Evolutionary conservation across 129 eudicot genomes (phyloP).

Genomic region (Sambucus nigra): DNA sequence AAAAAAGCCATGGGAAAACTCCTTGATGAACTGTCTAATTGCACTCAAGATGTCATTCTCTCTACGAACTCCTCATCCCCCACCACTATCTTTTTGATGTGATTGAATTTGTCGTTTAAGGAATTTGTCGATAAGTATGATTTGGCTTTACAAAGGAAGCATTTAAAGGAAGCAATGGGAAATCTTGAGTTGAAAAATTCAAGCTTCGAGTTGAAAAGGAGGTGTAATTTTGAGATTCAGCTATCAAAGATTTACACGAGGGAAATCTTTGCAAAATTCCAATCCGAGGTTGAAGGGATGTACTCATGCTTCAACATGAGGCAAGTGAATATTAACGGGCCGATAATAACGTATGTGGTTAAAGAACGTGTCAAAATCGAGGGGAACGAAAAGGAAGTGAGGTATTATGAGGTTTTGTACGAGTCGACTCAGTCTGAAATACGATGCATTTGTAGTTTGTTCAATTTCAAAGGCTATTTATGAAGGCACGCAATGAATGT

Average conservation of each 20-base stretch:
- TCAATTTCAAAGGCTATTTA: conserved; percentile 34
- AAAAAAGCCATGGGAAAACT: conserved; percentile 24
- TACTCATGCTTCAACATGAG: conserved; percentile 31
- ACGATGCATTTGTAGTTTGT: conserved; percentile 34
- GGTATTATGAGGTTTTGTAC: conserved; percentile 27
- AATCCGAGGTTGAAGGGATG: conserved; percentile 38
- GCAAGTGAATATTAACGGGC: conserved; percentile 29
- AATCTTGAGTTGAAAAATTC: conserved; percentile 23
- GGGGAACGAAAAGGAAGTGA: conserved; percentile 28
- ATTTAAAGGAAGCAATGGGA: conserved; percentile 25
- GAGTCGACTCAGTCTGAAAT: conserved; percentile 28
- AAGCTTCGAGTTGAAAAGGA: conserved; percentile 25
- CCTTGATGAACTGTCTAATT: no score
- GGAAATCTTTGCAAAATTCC: conserved; percentile 29
- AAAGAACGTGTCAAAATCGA: conserved; percentile 26
- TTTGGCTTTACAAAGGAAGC: conserved; percentile 30
- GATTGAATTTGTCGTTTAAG: conserved; percentile 24
- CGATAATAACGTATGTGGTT: conserved; percentile 25
- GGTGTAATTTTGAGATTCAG: conserved; percentile 32
- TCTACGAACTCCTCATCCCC: no score
- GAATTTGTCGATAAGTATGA: conserved; percentile 41
- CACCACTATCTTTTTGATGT: no score
- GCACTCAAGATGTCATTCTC: no score
- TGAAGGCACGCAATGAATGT: conserved; percentile 38
- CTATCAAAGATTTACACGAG: conserved; percentile 26